Evolutionary conservation across 441 rosid genomes (phyloP).

Genomic region (Gossypium aridum): DNA sequence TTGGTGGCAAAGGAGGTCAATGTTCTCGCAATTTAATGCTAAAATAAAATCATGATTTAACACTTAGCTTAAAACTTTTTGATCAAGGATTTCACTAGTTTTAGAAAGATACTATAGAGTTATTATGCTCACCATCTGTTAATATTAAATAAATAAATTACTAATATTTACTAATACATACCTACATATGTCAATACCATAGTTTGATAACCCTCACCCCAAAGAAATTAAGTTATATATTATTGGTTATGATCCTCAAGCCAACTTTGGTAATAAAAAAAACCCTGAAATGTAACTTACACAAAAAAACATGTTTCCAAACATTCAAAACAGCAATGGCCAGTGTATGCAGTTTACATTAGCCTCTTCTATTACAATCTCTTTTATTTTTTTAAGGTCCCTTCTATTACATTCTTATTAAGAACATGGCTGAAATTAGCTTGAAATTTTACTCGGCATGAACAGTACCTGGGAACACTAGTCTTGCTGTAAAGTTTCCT

Average conservation of each 20-base stretch:
- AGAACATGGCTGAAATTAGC: neutral
- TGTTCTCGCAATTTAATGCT: too few species aligned
- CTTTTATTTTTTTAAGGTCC: too few species aligned
- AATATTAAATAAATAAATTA: too few species aligned
- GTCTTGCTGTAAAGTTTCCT: slow-evolving; percentile 24
- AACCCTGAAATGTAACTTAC: neutral
- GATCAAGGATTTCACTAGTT: too few species aligned
- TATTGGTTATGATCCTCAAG: too few species aligned
- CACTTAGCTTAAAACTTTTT: too few species aligned
- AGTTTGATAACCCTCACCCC: neutral
- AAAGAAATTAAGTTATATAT: neutral
- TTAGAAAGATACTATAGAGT: too few species aligned
- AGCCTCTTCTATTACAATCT: neutral
- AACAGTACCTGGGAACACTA: neutral
- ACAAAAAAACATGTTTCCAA: neutral
- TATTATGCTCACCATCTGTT: too few species aligned
- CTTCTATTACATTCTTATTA: neutral
- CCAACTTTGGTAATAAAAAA: neutral
- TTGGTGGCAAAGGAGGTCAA: too few species aligned
- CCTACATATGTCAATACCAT: neutral
- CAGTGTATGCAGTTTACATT: neutral
- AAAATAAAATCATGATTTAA: too few species aligned
- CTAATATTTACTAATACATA: neutral
- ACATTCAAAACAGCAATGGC: neutral
- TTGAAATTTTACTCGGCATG: neutral